Evolutionary conservation across 1,139 yeast genomes (phyloP), one percentile per base, ranked within the genome.

Genomic region (Zygoascus meyerae): DNA sequence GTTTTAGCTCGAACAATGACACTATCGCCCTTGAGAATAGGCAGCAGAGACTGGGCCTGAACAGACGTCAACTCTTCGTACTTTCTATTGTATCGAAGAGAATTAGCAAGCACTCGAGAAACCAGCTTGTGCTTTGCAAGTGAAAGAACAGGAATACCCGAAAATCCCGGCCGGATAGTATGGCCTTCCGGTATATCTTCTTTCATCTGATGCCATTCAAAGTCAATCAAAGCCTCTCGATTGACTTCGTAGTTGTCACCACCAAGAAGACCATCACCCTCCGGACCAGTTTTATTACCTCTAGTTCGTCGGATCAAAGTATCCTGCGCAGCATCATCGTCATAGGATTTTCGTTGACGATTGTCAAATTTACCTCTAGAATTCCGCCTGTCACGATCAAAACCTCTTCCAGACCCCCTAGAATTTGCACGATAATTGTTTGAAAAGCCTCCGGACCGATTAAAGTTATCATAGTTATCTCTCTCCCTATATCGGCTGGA

Each of bases 1-100:
- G 97, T 90, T 63, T 86, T 86, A 32, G 97, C 97, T 56, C 95
- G 75, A 33, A 86, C 92, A 21, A 89, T 89, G 47, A 87, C 71
- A 54, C 94, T 65, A 34, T 77, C 74, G 34, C 70, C 67, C 17
- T 73, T 62, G 47, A 86, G 68, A 50, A 83, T 77, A 7, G 94
- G 94, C 47, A 78, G 69, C 42, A 89, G 70, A 5, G 95, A 75
- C 56, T 76, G 73, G 48, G 82, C 81, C 65, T 89, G 97, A 15
- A 87, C 95, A 1, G 86, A 80, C 0, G 97, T 86, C 57, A 89
- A 53, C 40, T 74, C 38, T 64, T 69, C 45, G 50, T 63, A 67
- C 34, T 59, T 57, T 42, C 68, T 55, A 52, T 64, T 59, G 52
- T 64, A 55, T 32, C 55, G 44, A 42, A 67, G 53, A 4, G 70